A percentile compares a stretch with the other conserved stretches of the same genome.
Evolutionary conservation across 805 yeast genomes (phyloP).

Genomic region (Vanderwaltozyma verrucispora): DNA sequence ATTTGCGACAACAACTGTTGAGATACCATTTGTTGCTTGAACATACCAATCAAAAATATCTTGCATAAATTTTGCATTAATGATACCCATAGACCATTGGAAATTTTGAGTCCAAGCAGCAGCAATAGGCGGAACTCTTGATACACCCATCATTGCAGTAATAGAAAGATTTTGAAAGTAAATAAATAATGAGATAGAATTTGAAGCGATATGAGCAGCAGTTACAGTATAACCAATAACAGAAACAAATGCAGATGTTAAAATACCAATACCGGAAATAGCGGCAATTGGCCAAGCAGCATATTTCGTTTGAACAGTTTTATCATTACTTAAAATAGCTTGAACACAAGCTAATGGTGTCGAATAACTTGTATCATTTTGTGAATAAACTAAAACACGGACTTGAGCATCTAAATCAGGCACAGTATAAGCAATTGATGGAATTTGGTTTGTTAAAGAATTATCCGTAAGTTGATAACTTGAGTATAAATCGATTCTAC

Average conservation of each 20-base stretch:
- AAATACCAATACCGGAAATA: slow-evolving; percentile 75
- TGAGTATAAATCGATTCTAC: slow-evolving; percentile 66
- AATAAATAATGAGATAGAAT: slow-evolving; percentile 82
- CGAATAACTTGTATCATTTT: slow-evolving; percentile 32
- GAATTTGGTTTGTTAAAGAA: slow-evolving; percentile 44
- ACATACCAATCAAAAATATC: slow-evolving; percentile 85
- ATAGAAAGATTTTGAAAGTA: slow-evolving; percentile 92
- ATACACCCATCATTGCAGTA: slow-evolving; percentile 91
- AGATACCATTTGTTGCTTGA: slow-evolving; percentile 85
- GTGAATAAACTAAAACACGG: slow-evolving; percentile 52
- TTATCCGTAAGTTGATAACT: slow-evolving; percentile 32
- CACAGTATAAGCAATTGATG: slow-evolving; percentile 75
- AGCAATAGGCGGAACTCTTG: slow-evolving; percentile 89
- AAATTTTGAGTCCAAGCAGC: slow-evolving; percentile 98
- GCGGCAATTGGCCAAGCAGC: slow-evolving; percentile 97
- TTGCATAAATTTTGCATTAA: slow-evolving; percentile 68
- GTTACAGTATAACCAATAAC: slow-evolving; percentile 84
- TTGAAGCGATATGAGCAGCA: slow-evolving; percentile 96
- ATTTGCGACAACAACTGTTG: slow-evolving; percentile 65
- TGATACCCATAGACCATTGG: slow-evolving; percentile 92
- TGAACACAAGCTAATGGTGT: slow-evolving; percentile 81
- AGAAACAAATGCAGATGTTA: slow-evolving; percentile 80
- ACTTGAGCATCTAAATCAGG: slow-evolving; percentile 95
- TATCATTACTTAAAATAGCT: slow-evolving; percentile 77
- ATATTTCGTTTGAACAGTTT: slow-evolving; percentile 84